phyloP scores from a whole-genome alignment of 2,329 filamentous ascomycete species.

The Lachnellula hyalina region DNA sequence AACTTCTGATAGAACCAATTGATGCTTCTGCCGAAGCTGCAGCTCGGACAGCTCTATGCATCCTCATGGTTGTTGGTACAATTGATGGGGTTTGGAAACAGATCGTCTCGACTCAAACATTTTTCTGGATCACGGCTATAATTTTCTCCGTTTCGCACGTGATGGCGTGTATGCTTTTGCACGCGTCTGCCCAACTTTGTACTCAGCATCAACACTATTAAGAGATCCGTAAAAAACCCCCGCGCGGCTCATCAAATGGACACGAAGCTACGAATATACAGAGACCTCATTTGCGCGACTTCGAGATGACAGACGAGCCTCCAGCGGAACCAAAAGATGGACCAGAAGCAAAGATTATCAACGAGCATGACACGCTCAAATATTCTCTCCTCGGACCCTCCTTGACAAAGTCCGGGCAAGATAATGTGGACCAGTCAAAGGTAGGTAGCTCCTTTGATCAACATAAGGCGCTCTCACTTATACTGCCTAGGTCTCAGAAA shows the following conservation, averaged over 20 bases:
- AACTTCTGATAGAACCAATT: conserved; percentile 18
- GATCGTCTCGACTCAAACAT: conserved; percentile 10
- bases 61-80: conserved; percentile 23
- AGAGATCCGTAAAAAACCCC: too few species aligned
- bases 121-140: conserved; percentile 2
- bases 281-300: neutral
- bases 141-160: neutral
- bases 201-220: too few species aligned
- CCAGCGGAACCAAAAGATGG: conserved; percentile 11
- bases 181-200: neutral
- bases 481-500: conserved; percentile 68
- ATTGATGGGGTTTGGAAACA: conserved; percentile 12
- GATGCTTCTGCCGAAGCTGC: conserved; percentile 24
- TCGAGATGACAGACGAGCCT: conserved; percentile 22
- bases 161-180: neutral
- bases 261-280: neutral
- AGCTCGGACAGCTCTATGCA: conserved; percentile 26
- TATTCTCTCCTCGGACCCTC: conserved; percentile 88
- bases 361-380: conserved; percentile 64
- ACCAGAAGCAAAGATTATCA: neutral
- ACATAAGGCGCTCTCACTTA: conserved; percentile 5
- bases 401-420: conserved; percentile 88
- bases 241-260: neutral
- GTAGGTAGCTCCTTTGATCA: conserved; percentile 33
- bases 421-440: conserved; percentile 87